These are phyloP conservation scores for Calonectria henricotiae DNA, from an alignment of 2,329 filamentous ascomycete genomes.

Conservation along the genomic window DNA sequence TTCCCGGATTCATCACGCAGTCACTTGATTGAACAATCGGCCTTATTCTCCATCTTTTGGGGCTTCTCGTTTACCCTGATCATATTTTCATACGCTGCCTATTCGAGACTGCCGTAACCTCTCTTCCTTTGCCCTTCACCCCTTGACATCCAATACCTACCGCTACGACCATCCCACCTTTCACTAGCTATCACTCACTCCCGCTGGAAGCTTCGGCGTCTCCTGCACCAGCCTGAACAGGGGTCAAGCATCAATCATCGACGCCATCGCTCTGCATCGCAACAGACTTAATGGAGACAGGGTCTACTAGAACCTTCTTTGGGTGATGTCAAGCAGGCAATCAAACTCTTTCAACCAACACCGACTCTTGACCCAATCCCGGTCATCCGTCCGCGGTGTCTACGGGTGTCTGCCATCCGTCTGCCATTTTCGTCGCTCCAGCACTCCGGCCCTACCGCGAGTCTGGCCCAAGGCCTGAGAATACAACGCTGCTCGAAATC, in stretches of 20 bases:
- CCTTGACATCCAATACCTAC: not conserved
- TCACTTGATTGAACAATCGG: slow-evolving; percentile 20
- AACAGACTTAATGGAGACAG: slow-evolving; percentile 30
- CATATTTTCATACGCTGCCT: not conserved
- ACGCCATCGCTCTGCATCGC: slow-evolving; percentile 21
- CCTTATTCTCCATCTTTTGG: not conserved
- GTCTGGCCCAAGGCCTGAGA: not conserved
- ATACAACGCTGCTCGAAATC: not conserved
- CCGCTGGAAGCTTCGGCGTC: slow-evolving; percentile 13
- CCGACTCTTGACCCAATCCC: slow-evolving; percentile 11
- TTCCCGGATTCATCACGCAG: slow-evolving; percentile 9
- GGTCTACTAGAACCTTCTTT: slow-evolving; percentile 34
- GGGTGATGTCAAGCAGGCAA: slow-evolving; percentile 15
- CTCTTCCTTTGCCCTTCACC: not conserved
- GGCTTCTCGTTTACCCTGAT: not conserved
- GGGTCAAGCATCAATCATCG: slow-evolving; percentile 25
- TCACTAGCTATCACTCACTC: not conserved
- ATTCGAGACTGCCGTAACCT: not conserved
- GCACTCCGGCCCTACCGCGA: slow-evolving; percentile 20
- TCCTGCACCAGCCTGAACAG: not conserved
- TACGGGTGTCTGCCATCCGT: not conserved
- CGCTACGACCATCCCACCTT: slow-evolving; percentile 2
- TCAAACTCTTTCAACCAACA: slow-evolving; percentile 25
- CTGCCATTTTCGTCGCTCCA: not conserved
- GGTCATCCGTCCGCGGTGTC: slow-evolving; percentile 19